Base-by-base conservation (phyloP, 1,139 yeast genomes). In the Hemisphaericaspora xylofermentans region DNA sequence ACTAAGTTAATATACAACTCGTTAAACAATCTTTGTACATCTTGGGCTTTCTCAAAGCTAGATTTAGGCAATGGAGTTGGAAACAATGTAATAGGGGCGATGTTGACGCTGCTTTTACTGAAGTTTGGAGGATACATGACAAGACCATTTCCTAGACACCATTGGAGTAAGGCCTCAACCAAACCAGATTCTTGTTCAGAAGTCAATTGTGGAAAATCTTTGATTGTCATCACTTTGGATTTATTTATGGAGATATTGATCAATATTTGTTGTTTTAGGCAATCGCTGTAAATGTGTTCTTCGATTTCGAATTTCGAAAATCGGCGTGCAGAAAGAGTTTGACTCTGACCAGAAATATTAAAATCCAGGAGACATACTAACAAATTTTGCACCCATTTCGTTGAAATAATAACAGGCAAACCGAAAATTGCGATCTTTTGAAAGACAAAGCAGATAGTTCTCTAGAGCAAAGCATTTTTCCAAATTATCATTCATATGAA, bases 41-140 rank as follows among this genome's bases (percentile, higher is more conserved):
- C 64, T 26, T 78, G 56, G 1, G 96, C 95, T 44, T 74, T 71
- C 15, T 78, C 68, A 57, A 88, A 91, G 39, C 86, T 80, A 2
- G 57, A 42, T 46, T 66, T 72, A 2, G 96, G 91, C 50, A 91
- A 82, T 9, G 96, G 96, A 0, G 98, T 87, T 3, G 98, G 99
- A 55, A 75, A 88, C 33, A 91, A 57, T 1, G 98, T 91, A 10
- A 88, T 80, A 19, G 98, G 98, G 3, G 96, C 96, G 45, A 76
- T 77, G 37, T 72, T 73, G 14, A 87, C 84, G 56, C 64, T 68
- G 47, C 57, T 70, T 1, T 48, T 34, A 16, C 63, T 38, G 60
- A 74, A 83, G 31, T 71, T 64, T 3, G 84, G 82, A 2, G 89
- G 88, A 53, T 86, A 82, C 80, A 91, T 83, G 14, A 82, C 75